A percentile compares a stretch with the other conserved stretches of the same genome.
Conservation (phyloP, 495 filamentous ascomycete genomes). For the Bathelium albidoporum region DNA sequence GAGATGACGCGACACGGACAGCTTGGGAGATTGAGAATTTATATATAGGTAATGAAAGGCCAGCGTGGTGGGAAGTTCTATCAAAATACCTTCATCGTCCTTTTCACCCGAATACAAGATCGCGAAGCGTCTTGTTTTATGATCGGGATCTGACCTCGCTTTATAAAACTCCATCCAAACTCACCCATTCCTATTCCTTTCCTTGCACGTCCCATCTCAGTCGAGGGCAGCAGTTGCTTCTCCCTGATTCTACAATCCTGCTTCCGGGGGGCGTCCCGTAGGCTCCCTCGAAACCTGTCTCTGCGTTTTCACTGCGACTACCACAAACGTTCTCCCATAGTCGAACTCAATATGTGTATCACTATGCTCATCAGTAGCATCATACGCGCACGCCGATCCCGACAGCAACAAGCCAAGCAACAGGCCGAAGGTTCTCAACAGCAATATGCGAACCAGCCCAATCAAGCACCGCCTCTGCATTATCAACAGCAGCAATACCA, state of each 20-base stretch:
- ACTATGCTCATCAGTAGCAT: neutral
- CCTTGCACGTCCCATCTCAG: too few species aligned
- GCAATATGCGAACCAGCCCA: neutral
- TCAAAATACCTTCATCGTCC: neutral
- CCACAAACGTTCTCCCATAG: neutral
- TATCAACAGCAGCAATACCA: slow-evolving; percentile 1
- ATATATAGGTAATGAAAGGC: neutral
- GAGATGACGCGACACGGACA: neutral
- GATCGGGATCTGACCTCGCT: too few species aligned
- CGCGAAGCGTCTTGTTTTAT: too few species aligned
- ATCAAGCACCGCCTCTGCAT: neutral
- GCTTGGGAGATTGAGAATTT: neutral
- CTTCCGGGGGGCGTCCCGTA: too few species aligned
- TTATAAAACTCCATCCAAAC: too few species aligned
- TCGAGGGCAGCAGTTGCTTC: too few species aligned
- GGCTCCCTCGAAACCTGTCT: neutral
- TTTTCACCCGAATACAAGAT: neutral
- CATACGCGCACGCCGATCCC: neutral
- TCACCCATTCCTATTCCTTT: too few species aligned
- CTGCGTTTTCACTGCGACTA: neutral
- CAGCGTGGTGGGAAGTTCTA: neutral
- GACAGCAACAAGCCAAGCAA: neutral
- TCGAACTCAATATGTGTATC: neutral
- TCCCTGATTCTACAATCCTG: too few species aligned
- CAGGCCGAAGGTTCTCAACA: slow-evolving; percentile 1